phyloP scores from a whole-genome alignment of 148 eudicot genomes.

The Camellia lanceoleosa region DNA sequence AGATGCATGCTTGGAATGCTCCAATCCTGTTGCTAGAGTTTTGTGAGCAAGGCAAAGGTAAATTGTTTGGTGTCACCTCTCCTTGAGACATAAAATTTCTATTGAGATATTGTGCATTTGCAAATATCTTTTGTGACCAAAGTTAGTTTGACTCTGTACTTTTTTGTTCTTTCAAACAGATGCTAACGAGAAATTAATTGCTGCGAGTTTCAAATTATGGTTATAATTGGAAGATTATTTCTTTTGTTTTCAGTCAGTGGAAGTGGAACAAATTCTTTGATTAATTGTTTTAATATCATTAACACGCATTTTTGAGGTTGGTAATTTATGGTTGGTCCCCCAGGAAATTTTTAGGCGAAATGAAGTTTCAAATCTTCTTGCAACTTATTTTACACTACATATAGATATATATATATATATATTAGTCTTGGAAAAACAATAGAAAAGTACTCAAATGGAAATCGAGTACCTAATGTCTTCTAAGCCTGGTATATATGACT shows the following conservation, averaged over 20 bases:
- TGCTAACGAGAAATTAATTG: not conserved
- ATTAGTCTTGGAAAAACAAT: not conserved
- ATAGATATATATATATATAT: not conserved
- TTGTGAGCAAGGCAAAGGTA: not conserved
- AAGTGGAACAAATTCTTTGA: not conserved
- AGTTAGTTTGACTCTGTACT: not conserved
- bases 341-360: not conserved
- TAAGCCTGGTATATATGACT: too few relatives aligned
- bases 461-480: not conserved
- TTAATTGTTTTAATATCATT: not conserved
- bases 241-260: not conserved
- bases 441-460: not conserved
- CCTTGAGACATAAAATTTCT: not conserved
- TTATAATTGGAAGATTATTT: constrained; percentile 1
- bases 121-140: not conserved
- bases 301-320: not conserved
- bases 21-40: not conserved
- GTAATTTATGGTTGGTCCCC: not conserved
- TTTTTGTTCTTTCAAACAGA: not conserved
- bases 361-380: not conserved
- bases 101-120: not conserved
- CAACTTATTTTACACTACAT: not conserved
- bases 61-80: not conserved
- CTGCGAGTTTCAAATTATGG: not conserved
- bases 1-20: not conserved